Base-by-base conservation (phyloP, 2,329 filamentous ascomycete genomes). In the Aspergillus thermomutatus region DNA sequence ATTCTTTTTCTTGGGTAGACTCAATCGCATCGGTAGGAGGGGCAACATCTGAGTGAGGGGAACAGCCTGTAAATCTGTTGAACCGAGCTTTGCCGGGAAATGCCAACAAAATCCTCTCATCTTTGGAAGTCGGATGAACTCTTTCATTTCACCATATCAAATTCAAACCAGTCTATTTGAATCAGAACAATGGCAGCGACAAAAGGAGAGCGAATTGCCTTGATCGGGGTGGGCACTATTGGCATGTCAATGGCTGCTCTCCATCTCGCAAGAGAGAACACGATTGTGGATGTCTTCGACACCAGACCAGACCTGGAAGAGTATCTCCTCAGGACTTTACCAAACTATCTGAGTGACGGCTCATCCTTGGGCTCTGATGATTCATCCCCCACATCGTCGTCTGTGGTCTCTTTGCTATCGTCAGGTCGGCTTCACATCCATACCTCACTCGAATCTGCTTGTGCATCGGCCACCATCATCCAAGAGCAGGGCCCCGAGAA, bases 401-500 rank as follows among this genome's bases (percentile, higher is more conserved):
- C 27, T 25, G 51, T 63, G 10, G 17, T 49, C 17, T 57, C 54
- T 3, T 54, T 64, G 8, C 40, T 65, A 4, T 54, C 56, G 8
- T 55, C 55, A 4, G 62, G 60, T 10, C 62, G 63, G 45, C 55
- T 65, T 5, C 48, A 59, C 28, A 49, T 65, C 37, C 63, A 64
- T 51, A 54, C 56, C 2, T 51, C 54, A 4, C 31, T 64, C 26
- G 59, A 61, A 50, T 58, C 51, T 6, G 63, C 60, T 34, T 61
- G 60, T 23, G 57, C 58, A 25, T 63, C 62, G 19, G 82, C 82
- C 1, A 71, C 77, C 45, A 81, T 86, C 50, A 72, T 86, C 45
- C 83, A 87, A 68, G 84, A 87, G 69, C 82, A 84, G 69, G 82
- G 82, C 0, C 83, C 83, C 0, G 84, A 86, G 63, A 78, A 79